Evolutionary conservation across 768 basidiomycete species (phyloP), one percentile per base, ranked within the genome.

Genomic region (Russula earlei): DNA sequence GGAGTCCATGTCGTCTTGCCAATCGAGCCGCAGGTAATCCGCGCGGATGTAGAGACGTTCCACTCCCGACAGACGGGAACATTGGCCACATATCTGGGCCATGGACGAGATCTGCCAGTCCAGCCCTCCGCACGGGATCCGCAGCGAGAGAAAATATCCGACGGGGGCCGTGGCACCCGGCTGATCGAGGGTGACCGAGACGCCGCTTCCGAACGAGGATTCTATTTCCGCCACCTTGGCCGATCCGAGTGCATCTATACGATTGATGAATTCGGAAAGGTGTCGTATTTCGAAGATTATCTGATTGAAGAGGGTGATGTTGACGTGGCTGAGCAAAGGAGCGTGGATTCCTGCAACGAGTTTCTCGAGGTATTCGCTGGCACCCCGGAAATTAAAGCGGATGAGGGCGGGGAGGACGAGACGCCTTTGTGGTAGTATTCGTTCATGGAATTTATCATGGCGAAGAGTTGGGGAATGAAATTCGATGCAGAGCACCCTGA

Each of bases 71-170:
- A 54, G 25, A 9, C 46, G 6, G 27, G 27, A n/a, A 7, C 44
- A 31, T 14, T 42, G 46, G 19, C n/a, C 9, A n/a, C 31, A 42
- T 41, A 55, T 49, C 24, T 19, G 54, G 12, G 40, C 40, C 22
- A 49, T 41, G 17, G 46, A 42, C 10, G 47, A 49, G 8, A 49
- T 34, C 15, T 49, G 54, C 47, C 54, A 54, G 12, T 47, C 53
- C 17, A 40, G 11, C 20, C 6, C 27, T 12, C 29, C 4, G 11
- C 36, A 54, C 20, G 12, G 20, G 40, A 55, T 15, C 5, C 47
- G 40, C 40, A 27, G 15, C 24, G 24, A 41, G n/a, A 34, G 24
- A 17, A 14, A 6, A 12, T 49, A 29, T 17, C 31, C 47, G 33
- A 34, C 8, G 24, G 31, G 8, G 29, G n/a, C n/a, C 37, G 9